Evolutionary conservation across 164 flowering plant species (phyloP).

Genomic region (Vitis vinifera): ASM3070453v1 NC_081811.1:345001-345500

Average conservation of each 20-base stretch:
- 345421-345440: constrained; percentile 55
- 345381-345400: constrained; percentile 21
- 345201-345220: constrained; percentile 24
- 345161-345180: constrained; percentile 3
- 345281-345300: constrained; percentile 67
- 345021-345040: too few species aligned
- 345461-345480: constrained; percentile 39
- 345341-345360: constrained; percentile 56
- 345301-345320: constrained; percentile 68
- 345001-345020: constrained; percentile 27
- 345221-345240: constrained; percentile 38
- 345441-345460: constrained; percentile 62
- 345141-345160: constrained; percentile 43
- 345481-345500: constrained; percentile 46
- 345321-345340: constrained; percentile 62
- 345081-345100: too few species aligned
- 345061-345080: too few species aligned
- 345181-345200: constrained; percentile 1
- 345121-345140: constrained; percentile 69
- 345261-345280: constrained; percentile 75
- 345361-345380: constrained; percentile 25
- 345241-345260: constrained; percentile 46
- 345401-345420: constrained; percentile 40
- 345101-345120: constrained; percentile 23
- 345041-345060: too few species aligned